These are phyloP conservation scores for Brasenia schreberi DNA, from an alignment of 164 flowering plant genomes.

Conservation along the genomic window DNA sequence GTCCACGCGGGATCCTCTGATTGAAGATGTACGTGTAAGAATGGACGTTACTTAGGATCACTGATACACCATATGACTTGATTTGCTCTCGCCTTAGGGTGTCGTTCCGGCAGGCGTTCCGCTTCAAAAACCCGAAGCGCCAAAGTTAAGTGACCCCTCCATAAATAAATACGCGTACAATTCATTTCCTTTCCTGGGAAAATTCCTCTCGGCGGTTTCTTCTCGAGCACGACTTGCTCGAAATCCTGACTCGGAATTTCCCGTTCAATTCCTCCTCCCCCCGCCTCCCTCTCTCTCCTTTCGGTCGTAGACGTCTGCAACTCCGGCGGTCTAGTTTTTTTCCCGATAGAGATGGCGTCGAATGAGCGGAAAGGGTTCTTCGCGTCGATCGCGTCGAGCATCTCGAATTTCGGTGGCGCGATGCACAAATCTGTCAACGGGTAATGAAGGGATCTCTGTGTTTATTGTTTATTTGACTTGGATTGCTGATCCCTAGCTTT, in stretches of 20 bases:
- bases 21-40: too few relatives aligned
- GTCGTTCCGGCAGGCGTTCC: too few relatives aligned
- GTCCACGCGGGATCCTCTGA: too few relatives aligned
- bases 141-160: background rate
- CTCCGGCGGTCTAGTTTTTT: background rate
- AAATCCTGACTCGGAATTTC: background rate
- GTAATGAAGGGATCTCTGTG: constrained; percentile 10
- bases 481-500: too few relatives aligned
- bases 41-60: too few relatives aligned
- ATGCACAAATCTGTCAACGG: constrained; percentile 66
- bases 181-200: background rate
- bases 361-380: constrained; percentile 33
- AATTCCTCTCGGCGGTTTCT: background rate
- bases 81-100: too few relatives aligned
- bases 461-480: too few relatives aligned
- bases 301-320: background rate
- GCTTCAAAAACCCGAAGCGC: background rate
- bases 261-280: background rate
- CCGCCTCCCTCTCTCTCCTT: background rate
- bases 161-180: background rate
- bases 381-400: constrained; percentile 37
- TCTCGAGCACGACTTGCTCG: background rate
- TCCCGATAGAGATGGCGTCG: constrained; percentile 4
- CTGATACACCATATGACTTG: too few relatives aligned
- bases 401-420: constrained; percentile 46